Evolutionary conservation across 345 rosid species (phyloP).

Genomic region (Dimocarpus longan): DNA sequence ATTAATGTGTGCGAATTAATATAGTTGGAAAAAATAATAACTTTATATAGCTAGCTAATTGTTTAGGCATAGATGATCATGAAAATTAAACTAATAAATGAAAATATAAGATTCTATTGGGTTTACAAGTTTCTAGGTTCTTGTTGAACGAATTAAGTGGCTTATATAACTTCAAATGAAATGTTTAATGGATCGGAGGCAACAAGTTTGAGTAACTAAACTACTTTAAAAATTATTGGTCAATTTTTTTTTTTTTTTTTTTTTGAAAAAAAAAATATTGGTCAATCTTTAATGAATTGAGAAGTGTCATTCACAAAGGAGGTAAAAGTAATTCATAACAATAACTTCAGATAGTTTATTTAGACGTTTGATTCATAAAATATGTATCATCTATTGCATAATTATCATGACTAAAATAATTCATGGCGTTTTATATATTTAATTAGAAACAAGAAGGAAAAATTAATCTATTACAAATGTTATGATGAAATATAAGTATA

Average conservation of each 20-base stretch:
- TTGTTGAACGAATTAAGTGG: background rate
- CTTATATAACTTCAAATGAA: background rate
- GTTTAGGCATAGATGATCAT: background rate
- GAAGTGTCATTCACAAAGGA: background rate
- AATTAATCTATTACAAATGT: no score
- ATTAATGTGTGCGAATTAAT: background rate
- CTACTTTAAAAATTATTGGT: background rate
- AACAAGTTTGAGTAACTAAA: background rate
- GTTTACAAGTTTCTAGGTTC: background rate
- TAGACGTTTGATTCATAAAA: background rate
- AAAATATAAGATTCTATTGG: background rate
- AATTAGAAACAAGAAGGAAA: no score
- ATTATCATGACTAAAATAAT: no score
- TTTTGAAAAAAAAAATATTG: no score
- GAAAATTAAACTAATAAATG: background rate
- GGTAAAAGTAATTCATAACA: no score
- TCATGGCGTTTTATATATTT: no score
- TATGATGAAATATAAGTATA: no score
- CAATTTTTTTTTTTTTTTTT: no score
- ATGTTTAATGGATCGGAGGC: background rate
- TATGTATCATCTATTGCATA: background rate
- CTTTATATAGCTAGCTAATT: no score
- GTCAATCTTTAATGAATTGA: background rate
- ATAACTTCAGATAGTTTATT: background rate
- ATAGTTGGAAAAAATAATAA: background rate